Conservation (phyloP, 257 asterid genomes). For the Solanum bulbocastanum region DNA sequence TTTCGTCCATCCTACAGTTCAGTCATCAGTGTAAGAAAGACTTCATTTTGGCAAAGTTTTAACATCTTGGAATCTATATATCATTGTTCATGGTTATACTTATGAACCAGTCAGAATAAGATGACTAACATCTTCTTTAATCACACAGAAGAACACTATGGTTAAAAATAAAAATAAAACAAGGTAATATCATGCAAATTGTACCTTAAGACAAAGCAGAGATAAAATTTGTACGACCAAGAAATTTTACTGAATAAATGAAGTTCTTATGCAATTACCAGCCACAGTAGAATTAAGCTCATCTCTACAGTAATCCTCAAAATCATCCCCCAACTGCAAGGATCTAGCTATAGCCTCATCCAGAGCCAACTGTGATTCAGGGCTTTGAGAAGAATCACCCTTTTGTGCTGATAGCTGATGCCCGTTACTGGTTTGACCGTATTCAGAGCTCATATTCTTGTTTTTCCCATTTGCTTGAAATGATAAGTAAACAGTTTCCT, state of each 20-base stretch:
- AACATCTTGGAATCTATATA: background rate
- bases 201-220: background rate
- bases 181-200: background rate
- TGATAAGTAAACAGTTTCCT: constrained; percentile 68
- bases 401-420: constrained; percentile 24
- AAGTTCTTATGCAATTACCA: constrained; percentile 26
- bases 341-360: constrained; percentile 91
- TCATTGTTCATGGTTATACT: background rate
- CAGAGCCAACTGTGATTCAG: constrained; percentile 56
- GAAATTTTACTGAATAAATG: background rate
- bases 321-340: constrained; percentile 66
- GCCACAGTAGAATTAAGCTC: constrained; percentile 21
- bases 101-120: background rate
- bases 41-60: background rate
- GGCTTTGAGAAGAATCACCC: constrained; percentile 29
- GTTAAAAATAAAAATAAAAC: background rate
- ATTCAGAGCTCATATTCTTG: constrained; percentile 14
- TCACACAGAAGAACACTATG: background rate
- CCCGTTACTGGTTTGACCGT: constrained; percentile 35
- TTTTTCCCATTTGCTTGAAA: constrained; percentile 44
- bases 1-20: background rate
- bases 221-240: background rate
- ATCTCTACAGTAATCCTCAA: constrained; percentile 32
- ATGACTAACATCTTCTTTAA: background rate
- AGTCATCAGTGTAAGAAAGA: background rate